Evolutionary conservation across 805 yeast species (phyloP).

Genomic region (Ogataea allantospora): DNA sequence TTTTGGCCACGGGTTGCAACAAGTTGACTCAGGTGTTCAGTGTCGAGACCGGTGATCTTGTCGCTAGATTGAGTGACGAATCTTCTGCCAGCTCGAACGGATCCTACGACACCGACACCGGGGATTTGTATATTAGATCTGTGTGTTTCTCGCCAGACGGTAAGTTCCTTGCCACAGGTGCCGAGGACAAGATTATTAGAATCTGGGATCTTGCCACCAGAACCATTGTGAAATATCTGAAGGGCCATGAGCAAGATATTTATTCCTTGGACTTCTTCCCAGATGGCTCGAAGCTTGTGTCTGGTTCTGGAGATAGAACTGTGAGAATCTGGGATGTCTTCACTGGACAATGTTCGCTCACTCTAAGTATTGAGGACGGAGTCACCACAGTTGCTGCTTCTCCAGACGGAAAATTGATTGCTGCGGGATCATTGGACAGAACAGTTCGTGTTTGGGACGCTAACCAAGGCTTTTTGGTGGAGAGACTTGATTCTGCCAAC

Average conservation of each 20-base stretch:
- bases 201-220: constrained; percentile 92
- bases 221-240: constrained; percentile 78
- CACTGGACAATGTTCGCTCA: constrained; percentile 83
- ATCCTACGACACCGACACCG: constrained; percentile 58
- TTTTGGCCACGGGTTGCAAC: constrained; percentile 95
- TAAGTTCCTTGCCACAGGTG: constrained; percentile 90
- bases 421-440: constrained; percentile 94
- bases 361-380: constrained; percentile 92
- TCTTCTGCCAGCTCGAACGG: constrained; percentile 44
- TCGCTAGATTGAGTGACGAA: constrained; percentile 86
- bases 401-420: constrained; percentile 90
- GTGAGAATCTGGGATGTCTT: constrained; percentile 95
- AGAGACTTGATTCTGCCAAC: constrained; percentile 85
- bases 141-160: constrained; percentile 97
- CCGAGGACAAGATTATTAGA: constrained; percentile 85
- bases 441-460: constrained; percentile 98
- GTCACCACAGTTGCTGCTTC: constrained; percentile 97
- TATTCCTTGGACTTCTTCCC: constrained; percentile 94
- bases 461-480: constrained; percentile 85
- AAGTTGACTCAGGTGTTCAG: constrained; percentile 92
- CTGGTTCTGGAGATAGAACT: constrained; percentile 95
- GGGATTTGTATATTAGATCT: constrained; percentile 89
- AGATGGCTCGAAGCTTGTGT: constrained; percentile 87
- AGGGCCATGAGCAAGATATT: constrained; percentile 97
- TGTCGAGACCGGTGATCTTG: constrained; percentile 86